Evolutionary conservation across 2,329 filamentous ascomycete genomes (phyloP).

Genomic region (Pseudocercospora macadamiae): DNA sequence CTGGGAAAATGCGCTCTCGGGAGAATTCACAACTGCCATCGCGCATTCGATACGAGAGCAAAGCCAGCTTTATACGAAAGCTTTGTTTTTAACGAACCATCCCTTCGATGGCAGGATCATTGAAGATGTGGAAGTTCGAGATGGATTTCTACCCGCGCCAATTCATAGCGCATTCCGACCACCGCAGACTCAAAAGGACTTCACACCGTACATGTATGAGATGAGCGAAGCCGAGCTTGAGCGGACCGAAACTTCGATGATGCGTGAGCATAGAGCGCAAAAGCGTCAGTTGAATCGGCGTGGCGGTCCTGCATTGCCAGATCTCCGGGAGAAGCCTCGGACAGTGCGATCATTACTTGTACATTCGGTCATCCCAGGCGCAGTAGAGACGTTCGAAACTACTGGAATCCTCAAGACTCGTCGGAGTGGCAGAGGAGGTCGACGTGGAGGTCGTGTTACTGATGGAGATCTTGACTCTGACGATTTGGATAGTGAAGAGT

Average conservation of each 20-base stretch:
- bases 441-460: constrained; percentile 57
- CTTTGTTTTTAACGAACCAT: constrained; percentile 89
- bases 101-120: constrained; percentile 92
- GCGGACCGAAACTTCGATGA: constrained; percentile 87
- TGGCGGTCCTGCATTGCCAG: constrained; percentile 89
- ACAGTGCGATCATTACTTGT: constrained; percentile 92
- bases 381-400: constrained; percentile 76
- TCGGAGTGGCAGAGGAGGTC: constrained; percentile 44
- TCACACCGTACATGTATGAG: constrained; percentile 90
- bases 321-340: constrained; percentile 90
- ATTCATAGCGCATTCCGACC: constrained; percentile 82
- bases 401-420: constrained; percentile 78
- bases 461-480: constrained; percentile 76
- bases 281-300: constrained; percentile 94
- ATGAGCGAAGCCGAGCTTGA: constrained; percentile 89
- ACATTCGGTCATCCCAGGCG: constrained; percentile 88
- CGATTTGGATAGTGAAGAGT: constrained; percentile 90
- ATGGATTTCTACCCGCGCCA: constrained; percentile 84
- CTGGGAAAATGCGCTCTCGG: constrained; percentile 83
- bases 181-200: constrained; percentile 91
- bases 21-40: constrained; percentile 96
- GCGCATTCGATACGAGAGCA: constrained; percentile 98
- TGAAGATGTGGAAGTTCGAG: constrained; percentile 85
- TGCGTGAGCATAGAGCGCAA: constrained; percentile 88
- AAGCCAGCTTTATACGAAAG: constrained; percentile 89